Evolutionary conservation across 371 early-diverging fungal species (phyloP), one percentile per base, ranked within the genome.

Genomic region (Circinella minor): DNA sequence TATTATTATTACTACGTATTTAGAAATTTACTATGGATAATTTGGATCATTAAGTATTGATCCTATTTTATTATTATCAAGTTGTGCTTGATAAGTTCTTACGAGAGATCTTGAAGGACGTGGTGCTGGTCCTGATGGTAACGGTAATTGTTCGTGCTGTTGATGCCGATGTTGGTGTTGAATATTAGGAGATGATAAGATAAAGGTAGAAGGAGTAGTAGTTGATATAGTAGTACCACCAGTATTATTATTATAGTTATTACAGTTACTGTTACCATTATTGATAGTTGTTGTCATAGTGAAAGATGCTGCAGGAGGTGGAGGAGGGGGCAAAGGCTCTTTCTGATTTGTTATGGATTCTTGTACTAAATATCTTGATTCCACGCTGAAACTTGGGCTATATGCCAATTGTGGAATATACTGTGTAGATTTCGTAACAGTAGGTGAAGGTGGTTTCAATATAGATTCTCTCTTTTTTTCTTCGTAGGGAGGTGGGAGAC

Each of bases 41-140:
- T 36, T 65, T 49, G 48, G 1, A 15, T 65, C 11, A 37, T 17
- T 34, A 14, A 37, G 38, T 47, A 34, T 27, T 36, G 36, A 34
- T 34, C 36, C 18, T 27, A 65, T 17, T 51, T 65, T 48, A 36
- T 18, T 55, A 49, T 59, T 55, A 51, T 51, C 15, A 27, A 66
- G 67, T 27, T 66, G 67, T 37, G 67, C 67, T 43, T 66, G 67
- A 59, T 66, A 66, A 57, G 67, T 38, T 15, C 67, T 57, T 55
- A 66, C 47, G 0, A 36, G n/a, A 18, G 67, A 66, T 15, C 67
- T n/a, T 7, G 67, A 66, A 14, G 67, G 59, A 6, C 65, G 54
- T 37, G 65, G 65, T 38, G 48, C 54, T 18, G 27, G 43, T 4
- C 39, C 34, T 13, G 39, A 34, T 4, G 17, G 43, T 14, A 39